Conservation (phyloP, 305 asterid species). For the Lippia alba region DNA sequence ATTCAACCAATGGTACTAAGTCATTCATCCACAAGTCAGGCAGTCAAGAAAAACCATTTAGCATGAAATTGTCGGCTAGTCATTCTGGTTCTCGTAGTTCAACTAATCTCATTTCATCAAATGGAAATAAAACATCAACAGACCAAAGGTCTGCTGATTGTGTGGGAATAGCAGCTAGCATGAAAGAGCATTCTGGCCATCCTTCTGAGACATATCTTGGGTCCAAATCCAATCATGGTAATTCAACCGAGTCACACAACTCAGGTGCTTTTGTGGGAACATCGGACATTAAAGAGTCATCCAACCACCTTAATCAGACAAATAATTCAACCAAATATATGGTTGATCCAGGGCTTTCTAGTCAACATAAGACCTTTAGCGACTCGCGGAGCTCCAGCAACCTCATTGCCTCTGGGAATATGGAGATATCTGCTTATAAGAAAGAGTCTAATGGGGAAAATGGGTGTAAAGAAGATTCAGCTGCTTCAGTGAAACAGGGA, state of each 20-base stretch:
- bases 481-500: slow-evolving; percentile 41
- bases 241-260: slow-evolving; percentile 37
- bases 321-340: slow-evolving; percentile 38
- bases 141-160: slow-evolving; percentile 32
- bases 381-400: slow-evolving; percentile 47
- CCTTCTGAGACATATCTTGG: slow-evolving; percentile 34
- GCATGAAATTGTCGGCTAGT: slow-evolving; percentile 37
- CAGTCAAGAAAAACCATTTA: slow-evolving; percentile 41
- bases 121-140: slow-evolving; percentile 36
- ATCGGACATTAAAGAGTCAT: slow-evolving; percentile 37
- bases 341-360: slow-evolving; percentile 45
- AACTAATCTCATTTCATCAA: slow-evolving; percentile 27
- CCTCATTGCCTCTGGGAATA: slow-evolving; percentile 51
- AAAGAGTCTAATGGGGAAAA: slow-evolving; percentile 52
- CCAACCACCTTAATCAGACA: slow-evolving; percentile 44
- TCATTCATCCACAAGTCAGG: slow-evolving; percentile 41
- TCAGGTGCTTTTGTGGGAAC: slow-evolving; percentile 43
- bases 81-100: slow-evolving; percentile 35
- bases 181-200: slow-evolving; percentile 30
- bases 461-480: slow-evolving; percentile 41
- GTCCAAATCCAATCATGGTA: slow-evolving; percentile 43
- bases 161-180: slow-evolving; percentile 31
- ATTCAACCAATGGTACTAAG: slow-evolving; percentile 45
- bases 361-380: slow-evolving; percentile 41
- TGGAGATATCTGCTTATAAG: slow-evolving; percentile 47